Evolutionary conservation across 805 yeast species (phyloP).

Genomic region (Tetrapisispora taiwanensis): DNA sequence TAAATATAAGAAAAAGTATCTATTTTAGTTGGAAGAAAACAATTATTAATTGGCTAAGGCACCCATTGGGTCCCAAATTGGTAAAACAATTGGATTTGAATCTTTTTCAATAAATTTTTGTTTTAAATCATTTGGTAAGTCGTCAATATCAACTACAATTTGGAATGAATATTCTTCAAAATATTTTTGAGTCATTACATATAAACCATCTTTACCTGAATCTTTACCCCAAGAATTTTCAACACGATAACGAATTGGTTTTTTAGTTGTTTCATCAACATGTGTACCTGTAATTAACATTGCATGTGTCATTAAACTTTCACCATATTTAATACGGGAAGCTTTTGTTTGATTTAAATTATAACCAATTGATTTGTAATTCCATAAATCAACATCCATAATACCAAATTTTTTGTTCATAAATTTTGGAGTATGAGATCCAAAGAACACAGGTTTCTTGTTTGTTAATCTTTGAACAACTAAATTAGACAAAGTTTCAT

Average conservation of each 20-base stretch:
- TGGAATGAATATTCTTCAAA: constrained; percentile 69
- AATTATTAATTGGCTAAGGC: constrained; percentile 46
- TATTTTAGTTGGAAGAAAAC: no score
- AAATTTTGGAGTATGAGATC: constrained; percentile 80
- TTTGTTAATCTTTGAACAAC: constrained; percentile 60
- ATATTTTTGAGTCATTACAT: constrained; percentile 63
- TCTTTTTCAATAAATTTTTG: constrained; percentile 30
- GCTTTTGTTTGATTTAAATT: constrained; percentile 46
- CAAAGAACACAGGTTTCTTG: constrained; percentile 78
- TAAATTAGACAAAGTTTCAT: constrained; percentile 45
- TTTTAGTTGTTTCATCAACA: constrained; percentile 44
- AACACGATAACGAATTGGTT: constrained; percentile 59
- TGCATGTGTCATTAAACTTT: constrained; percentile 82
- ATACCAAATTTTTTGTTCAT: constrained; percentile 54
- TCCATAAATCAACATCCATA: constrained; percentile 63
- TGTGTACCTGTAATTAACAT: constrained; percentile 80
- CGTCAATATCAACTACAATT: constrained; percentile 49
- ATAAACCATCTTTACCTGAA: constrained; percentile 56
- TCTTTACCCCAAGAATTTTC: constrained; percentile 74
- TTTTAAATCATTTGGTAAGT: constrained; percentile 35
- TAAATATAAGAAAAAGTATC: no score
- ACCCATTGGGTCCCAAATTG: constrained; percentile 76
- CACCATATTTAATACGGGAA: constrained; percentile 58
- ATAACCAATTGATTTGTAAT: constrained; percentile 51
- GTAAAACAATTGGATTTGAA: constrained; percentile 46